Evolutionary conservation across 352 stramenopile species (phyloP).

Genomic region (Saprolegnia diclina): DNA sequence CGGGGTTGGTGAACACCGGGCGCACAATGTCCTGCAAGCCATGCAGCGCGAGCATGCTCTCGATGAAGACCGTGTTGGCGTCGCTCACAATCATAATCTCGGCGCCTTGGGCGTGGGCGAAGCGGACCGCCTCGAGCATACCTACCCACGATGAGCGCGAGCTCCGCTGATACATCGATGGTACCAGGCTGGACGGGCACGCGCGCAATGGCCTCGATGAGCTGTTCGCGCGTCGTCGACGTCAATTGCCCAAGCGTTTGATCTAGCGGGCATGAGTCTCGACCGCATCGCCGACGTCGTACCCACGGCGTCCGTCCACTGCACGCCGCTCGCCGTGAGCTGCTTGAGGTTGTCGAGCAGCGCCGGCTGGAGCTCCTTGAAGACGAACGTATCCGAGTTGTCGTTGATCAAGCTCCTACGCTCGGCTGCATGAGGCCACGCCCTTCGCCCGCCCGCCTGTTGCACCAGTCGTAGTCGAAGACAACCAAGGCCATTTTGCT

Average conservation of each 20-base stretch:
- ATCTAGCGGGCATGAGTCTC: constrained; percentile 1
- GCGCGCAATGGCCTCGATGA: constrained; percentile 40
- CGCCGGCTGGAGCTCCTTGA: constrained; percentile 55
- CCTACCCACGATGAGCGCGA: constrained; percentile 2
- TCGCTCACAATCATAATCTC: constrained; percentile 70
- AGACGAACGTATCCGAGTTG: constrained; percentile 77
- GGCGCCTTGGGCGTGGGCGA: constrained; percentile 37
- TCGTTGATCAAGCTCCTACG: constrained; percentile 53
- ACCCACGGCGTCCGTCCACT: constrained; percentile 26
- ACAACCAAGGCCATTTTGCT: constrained; percentile 38
- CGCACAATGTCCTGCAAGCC: constrained; percentile 32
- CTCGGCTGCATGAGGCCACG: not conserved
- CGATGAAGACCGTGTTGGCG: constrained; percentile 73
- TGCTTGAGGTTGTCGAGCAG: constrained; percentile 39
- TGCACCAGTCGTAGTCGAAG: constrained; percentile 81
- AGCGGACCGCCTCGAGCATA: constrained; percentile 64
- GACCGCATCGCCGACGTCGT: not conserved
- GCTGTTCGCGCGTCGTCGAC: constrained; percentile 29
- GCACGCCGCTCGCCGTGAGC: constrained; percentile 32
- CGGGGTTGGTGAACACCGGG: constrained; percentile 41
- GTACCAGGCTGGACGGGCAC: constrained; percentile 48
- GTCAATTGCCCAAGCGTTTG: constrained; percentile 18
- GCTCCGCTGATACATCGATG: no score
- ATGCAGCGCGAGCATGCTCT: constrained; percentile 54
- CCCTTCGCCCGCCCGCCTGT: not conserved